A percentile compares a stretch with the other conserved stretches of the same genome.
phyloP scores from a whole-genome alignment of 192 early-diverging fungal genomes.

The Coemansia sp. region DNA sequence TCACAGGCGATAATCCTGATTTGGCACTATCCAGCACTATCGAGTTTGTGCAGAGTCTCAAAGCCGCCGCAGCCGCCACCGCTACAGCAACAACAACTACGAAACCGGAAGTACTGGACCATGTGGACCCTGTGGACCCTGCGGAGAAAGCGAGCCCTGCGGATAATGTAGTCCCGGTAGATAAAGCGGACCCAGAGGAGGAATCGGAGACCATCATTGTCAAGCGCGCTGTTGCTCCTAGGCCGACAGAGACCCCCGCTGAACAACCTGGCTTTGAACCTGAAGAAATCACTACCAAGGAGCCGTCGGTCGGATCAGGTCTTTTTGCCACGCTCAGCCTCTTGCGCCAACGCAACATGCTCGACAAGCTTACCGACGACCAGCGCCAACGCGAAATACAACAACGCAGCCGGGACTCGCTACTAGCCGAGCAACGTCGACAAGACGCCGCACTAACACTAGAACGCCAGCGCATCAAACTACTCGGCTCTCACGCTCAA shows the following conservation, averaged over 20 bases:
- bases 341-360: conserved; percentile 77
- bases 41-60: conserved; percentile 81
- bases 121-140: neutral
- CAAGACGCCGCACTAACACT: conserved; percentile 62
- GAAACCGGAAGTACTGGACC: neutral
- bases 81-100: neutral
- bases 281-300: conserved; percentile 26
- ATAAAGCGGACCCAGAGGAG: neutral
- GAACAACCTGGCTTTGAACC: neutral
- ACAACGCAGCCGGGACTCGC: conserved; percentile 52
- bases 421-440: conserved; percentile 73
- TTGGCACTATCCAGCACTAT: conserved; percentile 86
- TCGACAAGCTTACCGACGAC: conserved; percentile 67
- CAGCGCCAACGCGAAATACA: conserved; percentile 65
- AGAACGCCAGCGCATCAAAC: conserved; percentile 73
- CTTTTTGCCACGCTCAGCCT: conserved; percentile 83
- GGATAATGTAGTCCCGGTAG: neutral
- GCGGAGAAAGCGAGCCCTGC: neutral
- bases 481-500: conserved; percentile 30
- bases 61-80: conserved; percentile 21
- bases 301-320: conserved; percentile 79
- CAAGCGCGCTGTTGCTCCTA: neutral
- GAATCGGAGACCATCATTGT: conserved; percentile 16
- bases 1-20: neutral
- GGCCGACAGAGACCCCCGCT: neutral